Evolutionary conservation across 2,329 filamentous ascomycete genomes (phyloP).

Genomic region (Fusarium sp.): DNA sequence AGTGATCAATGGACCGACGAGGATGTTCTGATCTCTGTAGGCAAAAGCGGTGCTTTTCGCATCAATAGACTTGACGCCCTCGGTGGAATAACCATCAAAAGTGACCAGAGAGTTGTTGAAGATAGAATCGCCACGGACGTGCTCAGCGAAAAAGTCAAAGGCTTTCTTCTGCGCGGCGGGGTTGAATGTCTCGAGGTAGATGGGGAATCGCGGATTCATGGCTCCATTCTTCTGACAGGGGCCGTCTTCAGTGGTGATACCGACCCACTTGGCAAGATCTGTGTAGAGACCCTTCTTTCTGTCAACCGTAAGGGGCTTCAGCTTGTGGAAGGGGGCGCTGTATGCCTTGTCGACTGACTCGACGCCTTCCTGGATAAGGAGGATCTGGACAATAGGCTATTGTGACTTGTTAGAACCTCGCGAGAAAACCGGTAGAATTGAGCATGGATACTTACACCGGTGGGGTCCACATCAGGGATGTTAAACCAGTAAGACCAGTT

Average conservation of each 20-base stretch:
- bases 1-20: constrained; percentile 31
- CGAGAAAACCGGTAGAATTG: not conserved
- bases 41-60: constrained; percentile 24
- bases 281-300: constrained; percentile 35
- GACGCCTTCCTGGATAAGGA: constrained; percentile 58
- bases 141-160: constrained; percentile 23
- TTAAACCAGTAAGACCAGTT: constrained; percentile 63
- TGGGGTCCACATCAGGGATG: constrained; percentile 53
- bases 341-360: constrained; percentile 53
- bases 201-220: constrained; percentile 39
- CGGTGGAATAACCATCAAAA: constrained; percentile 64
- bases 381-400: constrained; percentile 56
- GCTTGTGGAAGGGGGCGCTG: constrained; percentile 56
- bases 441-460: constrained; percentile 46
- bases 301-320: constrained; percentile 52
- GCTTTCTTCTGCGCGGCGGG: constrained; percentile 23
- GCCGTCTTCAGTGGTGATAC: constrained; percentile 13
- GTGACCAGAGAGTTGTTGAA: constrained; percentile 56
- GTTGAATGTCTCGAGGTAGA: constrained; percentile 35
- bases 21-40: constrained; percentile 33
- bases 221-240: constrained; percentile 38
- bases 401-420: not conserved
- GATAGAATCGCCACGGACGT: constrained; percentile 6
- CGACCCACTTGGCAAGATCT: constrained; percentile 35
- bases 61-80: constrained; percentile 48